Base-by-base conservation (phyloP, 148 eudicot species). In the Polygonum maritimum region DNA sequence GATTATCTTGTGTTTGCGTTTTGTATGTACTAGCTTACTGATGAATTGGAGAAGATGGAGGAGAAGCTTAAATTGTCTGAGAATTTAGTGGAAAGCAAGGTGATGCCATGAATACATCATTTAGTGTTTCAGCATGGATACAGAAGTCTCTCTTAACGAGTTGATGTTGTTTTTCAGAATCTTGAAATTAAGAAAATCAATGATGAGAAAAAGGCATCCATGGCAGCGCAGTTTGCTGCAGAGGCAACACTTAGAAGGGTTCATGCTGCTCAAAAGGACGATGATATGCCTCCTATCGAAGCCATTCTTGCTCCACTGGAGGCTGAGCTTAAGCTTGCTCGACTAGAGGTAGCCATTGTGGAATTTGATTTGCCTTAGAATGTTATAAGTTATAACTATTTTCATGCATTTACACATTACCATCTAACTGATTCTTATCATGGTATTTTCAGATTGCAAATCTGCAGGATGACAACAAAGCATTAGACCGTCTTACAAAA, bases 141-240 rank as follows among this genome's bases (percentile, higher is more conserved):
- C 8, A 65, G 31, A 35, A 67, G 5, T 22, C 39, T 15, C 33
- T 35, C 75, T n/a, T 72, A 67, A 41, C 33, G 48, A 40, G 40
- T 76, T 75, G n/a, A 45, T 75, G 40, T 75, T 77, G 51, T 39
- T 38, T 48, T 72, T 73, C 83, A 90, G 94, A 90, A 90, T 80
- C 94, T 90, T 80, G 94, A 90, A 76, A 90, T 90, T 65, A 90
- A 90, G 84, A 88, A 86, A 81, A 88, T 90, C 71, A 90, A 90
- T 79, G 94, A 90, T 78, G 94, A 90, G 82, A 90, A 90, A 83
- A 90, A 83, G 81, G 87, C 94, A 45, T 90, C 94, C 70, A 90
- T 90, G 91, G 94, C 94, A 75, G 94, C 94, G 79, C 94, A 90
- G 78, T 90, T 90, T 88, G 94, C 94, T 26, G 94, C 94, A 36